Evolutionary conservation across 192 early-diverging fungal species (phyloP).

Genomic region (Powellomyces hirtus): DNA sequence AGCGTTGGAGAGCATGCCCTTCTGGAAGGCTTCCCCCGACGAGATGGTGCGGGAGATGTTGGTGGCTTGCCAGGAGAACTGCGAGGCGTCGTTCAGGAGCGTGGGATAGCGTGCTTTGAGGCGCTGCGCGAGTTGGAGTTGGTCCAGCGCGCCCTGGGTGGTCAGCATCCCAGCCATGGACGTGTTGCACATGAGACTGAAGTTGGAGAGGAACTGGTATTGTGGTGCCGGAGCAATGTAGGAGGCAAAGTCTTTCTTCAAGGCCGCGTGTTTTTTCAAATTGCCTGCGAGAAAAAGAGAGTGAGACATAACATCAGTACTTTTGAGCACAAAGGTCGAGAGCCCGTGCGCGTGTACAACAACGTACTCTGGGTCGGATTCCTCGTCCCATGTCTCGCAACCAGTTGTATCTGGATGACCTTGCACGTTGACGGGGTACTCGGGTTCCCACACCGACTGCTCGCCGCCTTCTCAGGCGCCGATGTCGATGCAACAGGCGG

Average conservation of each 20-base stretch:
- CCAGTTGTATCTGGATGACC: conserved; percentile 4
- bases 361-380: conserved; percentile 24
- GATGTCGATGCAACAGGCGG: background rate
- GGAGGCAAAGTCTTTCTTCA: background rate
- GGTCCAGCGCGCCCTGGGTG: conserved; percentile 26
- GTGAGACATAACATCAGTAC: background rate
- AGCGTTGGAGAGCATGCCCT: conserved; percentile 2
- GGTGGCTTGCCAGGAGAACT: conserved; percentile 29
- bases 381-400: conserved; percentile 6
- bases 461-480: background rate
- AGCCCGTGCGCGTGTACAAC: background rate
- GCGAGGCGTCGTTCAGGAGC: conserved; percentile 6
- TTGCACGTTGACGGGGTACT: background rate
- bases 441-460: background rate
- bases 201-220: conserved; percentile 22
- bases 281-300: background rate
- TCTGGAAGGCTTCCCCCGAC: conserved; percentile 15
- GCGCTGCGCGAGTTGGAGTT: conserved; percentile 17
- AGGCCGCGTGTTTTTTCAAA: background rate
- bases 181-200: background rate
- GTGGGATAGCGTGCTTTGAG: conserved; percentile 21
- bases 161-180: conserved; percentile 19
- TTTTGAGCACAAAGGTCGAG: too few relatives aligned
- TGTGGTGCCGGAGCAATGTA: background rate
- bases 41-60: conserved; percentile 33